phyloP scores from a whole-genome alignment of 352 stramenopile genomes.

The Phytophthora colocasiae region DNA sequence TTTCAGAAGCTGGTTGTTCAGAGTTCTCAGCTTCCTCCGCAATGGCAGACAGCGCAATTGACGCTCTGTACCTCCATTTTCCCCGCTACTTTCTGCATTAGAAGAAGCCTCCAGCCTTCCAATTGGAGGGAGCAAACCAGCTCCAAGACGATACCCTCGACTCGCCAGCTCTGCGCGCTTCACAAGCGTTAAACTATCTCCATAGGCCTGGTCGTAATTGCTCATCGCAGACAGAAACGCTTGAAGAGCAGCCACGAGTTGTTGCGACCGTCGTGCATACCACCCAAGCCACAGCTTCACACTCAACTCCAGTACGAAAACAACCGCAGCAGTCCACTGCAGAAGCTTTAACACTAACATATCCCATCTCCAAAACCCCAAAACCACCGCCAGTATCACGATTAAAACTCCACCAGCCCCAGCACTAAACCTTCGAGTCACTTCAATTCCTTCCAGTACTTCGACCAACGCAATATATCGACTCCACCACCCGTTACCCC shows the following conservation, averaged over 20 bases:
- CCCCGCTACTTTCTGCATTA: conserved; percentile 1
- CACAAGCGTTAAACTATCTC: conserved; percentile 46
- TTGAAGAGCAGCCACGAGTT: conserved; percentile 15
- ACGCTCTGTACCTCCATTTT: conserved; percentile 3
- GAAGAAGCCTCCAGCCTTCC: conserved; percentile 50
- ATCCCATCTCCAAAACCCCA: neutral
- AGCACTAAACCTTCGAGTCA: neutral
- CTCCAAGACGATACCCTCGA: conserved; percentile 58
- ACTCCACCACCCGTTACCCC: conserved; percentile 1
- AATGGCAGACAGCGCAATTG: conserved; percentile 51
- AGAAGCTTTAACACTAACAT: conserved; percentile 6
- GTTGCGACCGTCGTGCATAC: conserved; percentile 15
- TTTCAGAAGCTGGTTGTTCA: conserved; percentile 57
- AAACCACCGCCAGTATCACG: neutral
- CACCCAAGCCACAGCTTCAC: conserved; percentile 21
- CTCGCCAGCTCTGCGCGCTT: conserved; percentile 69
- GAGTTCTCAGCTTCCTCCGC: conserved; percentile 41
- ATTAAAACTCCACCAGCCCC: conserved; percentile 3
- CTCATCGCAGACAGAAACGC: conserved; percentile 14
- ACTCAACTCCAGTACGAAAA: conserved; percentile 23
- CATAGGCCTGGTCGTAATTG: conserved; percentile 38
- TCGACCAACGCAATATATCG: conserved; percentile 5
- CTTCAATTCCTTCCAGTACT: conserved; percentile 14
- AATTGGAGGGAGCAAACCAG: conserved; percentile 54
- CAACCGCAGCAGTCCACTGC: conserved; percentile 1